Conservation (phyloP, 371 early-diverging fungal genomes). For the Batkoa obscura region DNA sequence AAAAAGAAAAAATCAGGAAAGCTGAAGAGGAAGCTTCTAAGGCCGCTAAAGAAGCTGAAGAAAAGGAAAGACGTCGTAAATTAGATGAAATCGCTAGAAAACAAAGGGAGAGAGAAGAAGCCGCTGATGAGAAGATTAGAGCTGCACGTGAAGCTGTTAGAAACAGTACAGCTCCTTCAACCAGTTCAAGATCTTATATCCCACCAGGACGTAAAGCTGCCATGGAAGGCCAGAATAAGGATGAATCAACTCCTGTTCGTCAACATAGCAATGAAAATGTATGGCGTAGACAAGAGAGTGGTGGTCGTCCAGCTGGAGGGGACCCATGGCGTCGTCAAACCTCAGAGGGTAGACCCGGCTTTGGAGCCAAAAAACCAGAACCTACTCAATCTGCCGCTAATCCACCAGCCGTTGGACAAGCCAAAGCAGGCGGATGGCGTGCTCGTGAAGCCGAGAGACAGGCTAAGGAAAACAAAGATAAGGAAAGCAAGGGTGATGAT, state of each 20-base stretch:
- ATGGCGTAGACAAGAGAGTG: too few relatives aligned
- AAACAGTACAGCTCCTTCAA: too few relatives aligned
- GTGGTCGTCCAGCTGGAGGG: too few relatives aligned
- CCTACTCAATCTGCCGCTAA: neutral
- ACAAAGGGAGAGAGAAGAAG: constrained; percentile 7
- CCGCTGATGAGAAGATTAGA: constrained; percentile 9
- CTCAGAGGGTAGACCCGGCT: too few relatives aligned
- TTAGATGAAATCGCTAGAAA: constrained; percentile 8
- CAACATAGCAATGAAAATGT: too few relatives aligned
- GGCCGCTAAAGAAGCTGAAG: constrained; percentile 11
- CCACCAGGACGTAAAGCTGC: too few relatives aligned
- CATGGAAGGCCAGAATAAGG: too few relatives aligned
- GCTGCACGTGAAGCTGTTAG: neutral
- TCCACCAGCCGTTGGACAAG: neutral
- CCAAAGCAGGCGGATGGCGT: neutral
- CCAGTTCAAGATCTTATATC: too few relatives aligned
- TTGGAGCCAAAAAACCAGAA: neutral
- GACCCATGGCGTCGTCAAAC: too few relatives aligned
- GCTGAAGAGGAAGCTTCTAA: constrained; percentile 18
- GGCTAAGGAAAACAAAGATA: neutral
- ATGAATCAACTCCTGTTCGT: too few relatives aligned
- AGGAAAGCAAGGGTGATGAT: neutral
- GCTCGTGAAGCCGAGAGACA: neutral
- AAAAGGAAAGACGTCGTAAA: constrained; percentile 11
- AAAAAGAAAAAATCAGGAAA: constrained; percentile 9